These are phyloP conservation scores for Cutaneotrichosporon cavernicola DNA, from an alignment of 1,284 basidiomycete species.

Conservation along the genomic window DNA sequence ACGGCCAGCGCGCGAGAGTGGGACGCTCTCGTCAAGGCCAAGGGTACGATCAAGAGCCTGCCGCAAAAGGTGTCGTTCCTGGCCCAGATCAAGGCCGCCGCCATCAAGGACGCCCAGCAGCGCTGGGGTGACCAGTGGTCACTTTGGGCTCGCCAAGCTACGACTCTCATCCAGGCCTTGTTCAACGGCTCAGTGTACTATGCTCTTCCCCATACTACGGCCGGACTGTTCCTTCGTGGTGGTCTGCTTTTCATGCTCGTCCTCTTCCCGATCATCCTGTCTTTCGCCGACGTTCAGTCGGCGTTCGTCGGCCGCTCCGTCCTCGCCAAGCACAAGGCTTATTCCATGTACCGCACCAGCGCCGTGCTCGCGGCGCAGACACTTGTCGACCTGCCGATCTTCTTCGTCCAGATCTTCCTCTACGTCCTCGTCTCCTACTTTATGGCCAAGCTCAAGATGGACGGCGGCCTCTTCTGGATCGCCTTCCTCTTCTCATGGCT, in stretches of 20 bases:
- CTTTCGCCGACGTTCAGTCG: slow-evolving; percentile 67
- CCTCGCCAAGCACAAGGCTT: slow-evolving; percentile 58
- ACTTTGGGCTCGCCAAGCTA: slow-evolving; percentile 42
- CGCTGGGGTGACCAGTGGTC: slow-evolving; percentile 42
- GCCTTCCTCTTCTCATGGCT: slow-evolving; percentile 39
- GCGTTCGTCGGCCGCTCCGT: slow-evolving; percentile 72
- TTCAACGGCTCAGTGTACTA: slow-evolving; percentile 73
- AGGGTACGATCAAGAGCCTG: slow-evolving; percentile 19
- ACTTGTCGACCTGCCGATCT: slow-evolving; percentile 59
- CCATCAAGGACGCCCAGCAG: slow-evolving; percentile 45
- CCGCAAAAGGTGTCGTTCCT: slow-evolving; percentile 35
- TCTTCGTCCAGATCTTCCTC: slow-evolving; percentile 49
- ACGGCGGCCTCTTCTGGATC: slow-evolving; percentile 48
- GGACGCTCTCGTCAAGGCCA: slow-evolving; percentile 34
- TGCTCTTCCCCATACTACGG: slow-evolving; percentile 62
- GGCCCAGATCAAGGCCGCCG: slow-evolving; percentile 42
- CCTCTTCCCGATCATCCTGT: slow-evolving; percentile 56
- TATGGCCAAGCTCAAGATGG: slow-evolving; percentile 35
- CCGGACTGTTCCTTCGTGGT: slow-evolving; percentile 66
- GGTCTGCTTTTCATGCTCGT: slow-evolving; percentile 60
- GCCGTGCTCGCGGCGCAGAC: slow-evolving; percentile 63
- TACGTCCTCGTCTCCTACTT: slow-evolving; percentile 53
- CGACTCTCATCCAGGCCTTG: slow-evolving; percentile 40
- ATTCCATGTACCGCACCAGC: slow-evolving; percentile 53
- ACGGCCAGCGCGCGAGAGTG: slow-evolving; percentile 27